These are phyloP conservation scores for Solanum pimpinellifolium DNA, from an alignment of 257 asterid species.

Conservation along the genomic window DNA sequence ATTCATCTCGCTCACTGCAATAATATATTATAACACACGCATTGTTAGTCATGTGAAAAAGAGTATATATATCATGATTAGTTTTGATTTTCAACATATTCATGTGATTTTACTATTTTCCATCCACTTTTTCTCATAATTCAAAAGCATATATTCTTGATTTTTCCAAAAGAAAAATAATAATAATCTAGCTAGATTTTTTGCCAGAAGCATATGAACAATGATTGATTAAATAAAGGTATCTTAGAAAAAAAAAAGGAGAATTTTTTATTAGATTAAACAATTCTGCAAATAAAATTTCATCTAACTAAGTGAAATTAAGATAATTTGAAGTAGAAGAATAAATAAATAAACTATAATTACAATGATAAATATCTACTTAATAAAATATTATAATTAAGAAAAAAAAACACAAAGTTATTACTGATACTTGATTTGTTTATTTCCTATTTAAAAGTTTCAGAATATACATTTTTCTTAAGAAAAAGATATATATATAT, in stretches of 20 bases:
- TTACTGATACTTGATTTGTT: background rate
- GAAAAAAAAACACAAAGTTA: background rate
- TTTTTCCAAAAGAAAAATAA: background rate
- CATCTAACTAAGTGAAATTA: background rate
- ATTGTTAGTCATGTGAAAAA: background rate
- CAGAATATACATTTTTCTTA: background rate
- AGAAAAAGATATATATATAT: too few species aligned
- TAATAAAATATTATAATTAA: background rate
- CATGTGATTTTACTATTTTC: background rate
- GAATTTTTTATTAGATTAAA: background rate
- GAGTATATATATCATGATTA: background rate
- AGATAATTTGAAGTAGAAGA: background rate
- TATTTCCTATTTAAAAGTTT: background rate
- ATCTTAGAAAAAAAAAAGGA: background rate
- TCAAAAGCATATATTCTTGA: background rate
- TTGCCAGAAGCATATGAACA: background rate
- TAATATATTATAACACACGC: background rate
- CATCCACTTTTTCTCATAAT: background rate
- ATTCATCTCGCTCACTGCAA: background rate
- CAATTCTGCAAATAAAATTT: background rate
- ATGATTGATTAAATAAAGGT: background rate
- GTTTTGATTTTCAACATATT: background rate
- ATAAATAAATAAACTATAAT: background rate
- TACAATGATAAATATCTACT: too few species aligned
- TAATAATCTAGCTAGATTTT: background rate